Percentiles rank a stretch among this genome's conserved stretches.
Evolutionary conservation across 2,329 filamentous ascomycete species (phyloP).

Genomic region (Cladorrhinum sp.): DNA sequence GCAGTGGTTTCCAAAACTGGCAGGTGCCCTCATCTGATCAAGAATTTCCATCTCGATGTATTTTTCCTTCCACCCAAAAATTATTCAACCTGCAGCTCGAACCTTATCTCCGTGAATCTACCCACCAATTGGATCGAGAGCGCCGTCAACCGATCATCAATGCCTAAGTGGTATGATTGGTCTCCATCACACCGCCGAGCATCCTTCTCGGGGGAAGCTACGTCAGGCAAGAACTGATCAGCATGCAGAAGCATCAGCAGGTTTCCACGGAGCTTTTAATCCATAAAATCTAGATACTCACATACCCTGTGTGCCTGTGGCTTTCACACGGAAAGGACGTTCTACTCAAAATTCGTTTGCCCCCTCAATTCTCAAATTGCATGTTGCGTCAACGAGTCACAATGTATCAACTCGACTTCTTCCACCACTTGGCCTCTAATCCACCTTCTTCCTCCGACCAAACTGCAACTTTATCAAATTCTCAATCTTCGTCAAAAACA

Average conservation of each 20-base stretch:
- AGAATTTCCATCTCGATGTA: background rate
- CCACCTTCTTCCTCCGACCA: background rate
- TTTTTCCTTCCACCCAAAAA: background rate
- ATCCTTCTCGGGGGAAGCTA: background rate
- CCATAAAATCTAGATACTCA: background rate
- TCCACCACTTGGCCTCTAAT: constrained; percentile 15
- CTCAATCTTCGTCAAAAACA: background rate
- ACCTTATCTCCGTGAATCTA: background rate
- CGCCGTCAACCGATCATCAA: background rate
- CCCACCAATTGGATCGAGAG: background rate
- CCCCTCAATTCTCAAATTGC: background rate
- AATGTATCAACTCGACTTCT: constrained; percentile 19
- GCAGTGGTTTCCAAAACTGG: background rate
- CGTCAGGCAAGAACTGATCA: background rate
- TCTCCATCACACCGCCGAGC: background rate
- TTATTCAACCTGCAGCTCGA: background rate
- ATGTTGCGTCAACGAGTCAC: background rate
- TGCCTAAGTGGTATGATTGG: background rate
- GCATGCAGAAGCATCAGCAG: background rate
- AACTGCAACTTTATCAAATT: background rate
- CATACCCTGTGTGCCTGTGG: no score
- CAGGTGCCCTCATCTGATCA: background rate
- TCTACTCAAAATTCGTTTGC: background rate
- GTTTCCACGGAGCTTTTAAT: background rate
- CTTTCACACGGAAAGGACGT: background rate